Evolutionary conservation across 169 alveolate species (phyloP).

Genomic region (Cryptosporidium sp.): DNA sequence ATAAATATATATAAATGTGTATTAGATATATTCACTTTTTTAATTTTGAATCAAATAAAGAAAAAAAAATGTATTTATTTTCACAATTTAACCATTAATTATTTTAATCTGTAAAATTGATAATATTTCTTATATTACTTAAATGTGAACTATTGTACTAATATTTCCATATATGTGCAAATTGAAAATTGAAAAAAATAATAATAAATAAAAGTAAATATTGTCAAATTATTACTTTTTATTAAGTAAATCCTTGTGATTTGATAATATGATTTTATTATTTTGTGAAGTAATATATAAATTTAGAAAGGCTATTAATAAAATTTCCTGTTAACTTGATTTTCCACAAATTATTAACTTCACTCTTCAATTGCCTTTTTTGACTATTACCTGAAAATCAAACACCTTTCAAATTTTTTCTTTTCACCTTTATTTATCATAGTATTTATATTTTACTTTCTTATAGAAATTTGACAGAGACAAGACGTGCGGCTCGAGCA

Average conservation of each 20-base stretch:
- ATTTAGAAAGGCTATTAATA: too few species aligned
- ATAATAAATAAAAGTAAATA: too few species aligned
- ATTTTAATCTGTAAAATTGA: not conserved
- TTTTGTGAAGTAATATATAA: too few species aligned
- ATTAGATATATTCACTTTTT: too few species aligned
- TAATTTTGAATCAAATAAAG: too few species aligned
- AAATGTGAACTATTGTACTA: not conserved
- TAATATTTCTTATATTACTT: not conserved
- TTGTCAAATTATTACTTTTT: too few species aligned
- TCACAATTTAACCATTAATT: not conserved
- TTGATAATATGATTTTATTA: too few species aligned
- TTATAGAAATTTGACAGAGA: conserved; percentile 30
- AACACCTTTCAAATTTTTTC: conserved; percentile 3
- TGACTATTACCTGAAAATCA: conserved; percentile 32
- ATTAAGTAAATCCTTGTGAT: too few species aligned
- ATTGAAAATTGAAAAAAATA: too few species aligned
- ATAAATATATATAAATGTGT: not conserved
- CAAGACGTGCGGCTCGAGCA: conserved; percentile 43
- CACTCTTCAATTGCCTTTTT: conserved; percentile 11
- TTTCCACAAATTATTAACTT: not conserved
- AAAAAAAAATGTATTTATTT: not conserved
- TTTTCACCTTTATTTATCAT: not conserved
- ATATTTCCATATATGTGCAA: not conserved
- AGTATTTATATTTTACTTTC: not conserved
- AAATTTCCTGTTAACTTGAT: too few species aligned